phyloP scores from a whole-genome alignment of 768 basidiomycete genomes.

The Sporobolomyces roseus region DNA sequence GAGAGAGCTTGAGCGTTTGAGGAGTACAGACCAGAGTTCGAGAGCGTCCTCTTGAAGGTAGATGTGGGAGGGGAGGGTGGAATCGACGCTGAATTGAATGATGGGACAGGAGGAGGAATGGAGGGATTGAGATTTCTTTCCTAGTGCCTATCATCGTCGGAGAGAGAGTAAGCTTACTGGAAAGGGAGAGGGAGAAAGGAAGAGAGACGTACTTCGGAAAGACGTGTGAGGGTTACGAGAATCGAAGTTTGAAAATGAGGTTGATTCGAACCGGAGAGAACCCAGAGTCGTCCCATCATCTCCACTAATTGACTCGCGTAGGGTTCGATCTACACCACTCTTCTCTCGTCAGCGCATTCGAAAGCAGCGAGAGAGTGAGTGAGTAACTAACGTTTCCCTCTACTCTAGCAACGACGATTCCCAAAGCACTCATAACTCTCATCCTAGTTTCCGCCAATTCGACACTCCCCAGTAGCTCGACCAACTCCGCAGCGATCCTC shows the following conservation, averaged over 20 bases:
- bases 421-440: slow-evolving; percentile 66
- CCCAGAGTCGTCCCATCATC: too few relatives aligned
- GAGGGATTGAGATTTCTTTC: slow-evolving; percentile 60
- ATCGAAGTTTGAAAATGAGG: slow-evolving; percentile 53
- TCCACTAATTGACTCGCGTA: too few relatives aligned
- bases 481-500: slow-evolving; percentile 60
- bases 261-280: too few relatives aligned
- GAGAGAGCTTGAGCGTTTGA: slow-evolving; percentile 51
- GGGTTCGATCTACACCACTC: too few relatives aligned
- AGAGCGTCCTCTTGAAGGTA: slow-evolving; percentile 72
- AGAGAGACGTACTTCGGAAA: slow-evolving; percentile 59
- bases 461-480: slow-evolving; percentile 67
- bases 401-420: slow-evolving; percentile 61
- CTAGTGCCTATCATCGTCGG: slow-evolving; percentile 68
- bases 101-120: slow-evolving; percentile 61
- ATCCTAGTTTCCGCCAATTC: slow-evolving; percentile 73
- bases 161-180: too few relatives aligned
- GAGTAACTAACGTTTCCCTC: slow-evolving; percentile 48
- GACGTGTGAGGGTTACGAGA: slow-evolving; percentile 64
- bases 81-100: slow-evolving; percentile 62
- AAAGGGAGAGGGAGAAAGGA: too few relatives aligned
- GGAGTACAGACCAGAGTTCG: slow-evolving; percentile 60
- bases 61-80: slow-evolving; percentile 50
- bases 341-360: too few relatives aligned
- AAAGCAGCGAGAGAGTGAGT: too few relatives aligned